Conservation (phyloP, 2,329 filamentous ascomycete genomes). For the Pyrenophora teres region DNA sequence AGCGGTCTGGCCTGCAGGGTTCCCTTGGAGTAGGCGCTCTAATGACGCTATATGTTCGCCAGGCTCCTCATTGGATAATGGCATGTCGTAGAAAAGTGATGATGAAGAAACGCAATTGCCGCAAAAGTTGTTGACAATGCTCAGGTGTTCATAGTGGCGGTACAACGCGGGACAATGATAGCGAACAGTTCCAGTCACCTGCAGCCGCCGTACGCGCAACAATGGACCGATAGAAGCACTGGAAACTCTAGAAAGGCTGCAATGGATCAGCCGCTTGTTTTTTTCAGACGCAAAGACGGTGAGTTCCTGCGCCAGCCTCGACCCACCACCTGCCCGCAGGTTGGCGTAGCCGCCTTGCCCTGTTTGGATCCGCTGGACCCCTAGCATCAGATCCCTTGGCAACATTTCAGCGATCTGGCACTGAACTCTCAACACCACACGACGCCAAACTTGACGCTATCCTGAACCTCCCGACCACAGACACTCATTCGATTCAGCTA, state of each 20-base stretch:
- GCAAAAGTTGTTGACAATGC: conserved; percentile 6
- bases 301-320: conserved; percentile 12
- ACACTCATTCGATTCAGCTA: conserved; percentile 20
- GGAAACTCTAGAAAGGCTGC: conserved; percentile 8
- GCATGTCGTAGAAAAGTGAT: conserved; percentile 18
- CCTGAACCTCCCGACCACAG: conserved; percentile 24
- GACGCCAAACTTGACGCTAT: conserved; percentile 14
- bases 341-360: conserved; percentile 6
- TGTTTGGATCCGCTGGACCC: conserved; percentile 25
- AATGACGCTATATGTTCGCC: conserved; percentile 25
- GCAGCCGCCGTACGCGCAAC: conserved; percentile 4
- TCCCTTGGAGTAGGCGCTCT: conserved; percentile 20
- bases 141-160: conserved; percentile 18
- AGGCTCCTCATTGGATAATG: conserved; percentile 20
- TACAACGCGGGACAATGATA: conserved; percentile 3
- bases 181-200: conserved; percentile 2
- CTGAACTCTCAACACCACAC: conserved; percentile 23
- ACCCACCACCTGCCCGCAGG: conserved; percentile 13
- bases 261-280: conserved; percentile 16
- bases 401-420: conserved; percentile 36
- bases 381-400: conserved; percentile 31
- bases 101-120: conserved; percentile 10
- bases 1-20: conserved; percentile 21
- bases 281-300: conserved; percentile 9
- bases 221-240: neutral